Percentiles rank a stretch among this genome's conserved stretches.
These are phyloP conservation scores for Rhytidiadelphus loreus DNA, from an alignment of 225 moss, liverwort and hornwort species.

Conservation along the genomic window DNA sequence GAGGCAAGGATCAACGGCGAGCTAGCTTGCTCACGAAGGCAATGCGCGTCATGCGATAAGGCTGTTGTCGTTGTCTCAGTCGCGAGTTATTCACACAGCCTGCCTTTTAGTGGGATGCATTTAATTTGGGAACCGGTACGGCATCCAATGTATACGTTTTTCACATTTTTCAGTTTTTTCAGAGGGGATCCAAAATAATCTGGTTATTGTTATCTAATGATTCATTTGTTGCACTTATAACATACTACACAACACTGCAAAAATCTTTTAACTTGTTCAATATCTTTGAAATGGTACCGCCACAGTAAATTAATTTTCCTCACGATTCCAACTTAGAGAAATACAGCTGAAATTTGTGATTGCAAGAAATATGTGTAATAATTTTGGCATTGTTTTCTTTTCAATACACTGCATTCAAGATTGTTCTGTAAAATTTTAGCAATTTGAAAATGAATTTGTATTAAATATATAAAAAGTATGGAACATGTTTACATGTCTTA, in stretches of 20 bases:
- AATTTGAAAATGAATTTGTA: too few relatives aligned
- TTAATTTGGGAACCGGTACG: neutral
- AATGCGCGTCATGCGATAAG: neutral
- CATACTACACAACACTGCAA: neutral
- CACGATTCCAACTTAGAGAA: neutral
- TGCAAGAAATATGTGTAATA: neutral
- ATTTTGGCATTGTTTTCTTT: too few relatives aligned
- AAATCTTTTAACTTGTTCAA: neutral
- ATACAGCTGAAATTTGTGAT: too few relatives aligned
- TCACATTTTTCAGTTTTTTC: neutral
- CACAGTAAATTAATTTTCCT: neutral
- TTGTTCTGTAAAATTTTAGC: too few relatives aligned
- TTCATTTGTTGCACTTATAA: too few relatives aligned
- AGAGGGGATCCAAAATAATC: neutral
- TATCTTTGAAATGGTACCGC: neutral
- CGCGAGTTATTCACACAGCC: neutral
- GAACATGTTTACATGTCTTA: too few relatives aligned
- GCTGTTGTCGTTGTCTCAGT: neutral
- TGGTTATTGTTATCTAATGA: neutral
- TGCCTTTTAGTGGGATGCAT: neutral
- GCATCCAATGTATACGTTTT: neutral
- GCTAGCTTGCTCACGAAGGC: neutral
- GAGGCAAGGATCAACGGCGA: neutral
- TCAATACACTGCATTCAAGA: too few relatives aligned
- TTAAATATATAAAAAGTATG: too few relatives aligned